These are phyloP conservation scores for Aspergillus tubingensis DNA, from an alignment of 2,329 filamentous ascomycete genomes.

Conservation along the genomic window DNA sequence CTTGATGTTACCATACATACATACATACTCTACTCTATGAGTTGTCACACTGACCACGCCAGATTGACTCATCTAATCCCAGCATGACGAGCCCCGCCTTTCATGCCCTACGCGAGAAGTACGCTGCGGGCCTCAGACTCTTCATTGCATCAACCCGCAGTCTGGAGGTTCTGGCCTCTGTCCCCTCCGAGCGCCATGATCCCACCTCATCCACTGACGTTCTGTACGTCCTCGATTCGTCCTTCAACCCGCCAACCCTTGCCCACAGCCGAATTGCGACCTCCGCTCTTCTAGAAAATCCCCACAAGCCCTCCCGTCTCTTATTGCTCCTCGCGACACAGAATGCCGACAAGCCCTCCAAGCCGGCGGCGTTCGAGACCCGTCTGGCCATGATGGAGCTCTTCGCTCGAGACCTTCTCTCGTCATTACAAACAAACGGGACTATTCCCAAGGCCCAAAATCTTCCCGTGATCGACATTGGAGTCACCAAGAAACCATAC, in stretches of 20 bases:
- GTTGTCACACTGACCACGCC: neutral
- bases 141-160: conserved; percentile 44
- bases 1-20: too few species aligned
- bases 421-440: conserved; percentile 25
- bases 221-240: conserved; percentile 67
- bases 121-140: conserved; percentile 44
- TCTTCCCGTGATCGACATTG: conserved; percentile 47
- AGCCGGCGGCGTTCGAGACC: conserved; percentile 52
- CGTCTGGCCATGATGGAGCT: conserved; percentile 52
- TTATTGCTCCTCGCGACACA: conserved; percentile 63
- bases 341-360: conserved; percentile 64
- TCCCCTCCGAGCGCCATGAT: conserved; percentile 20
- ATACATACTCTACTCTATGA: neutral
- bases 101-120: conserved; percentile 37
- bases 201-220: conserved; percentile 25
- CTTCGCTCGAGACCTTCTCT: conserved; percentile 47
- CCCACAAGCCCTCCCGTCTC: conserved; percentile 42
- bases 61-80: neutral
- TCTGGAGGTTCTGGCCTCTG: conserved; percentile 36
- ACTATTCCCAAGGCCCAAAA: conserved; percentile 13
- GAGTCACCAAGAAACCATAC: conserved; percentile 51
- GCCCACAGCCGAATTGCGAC: conserved; percentile 60
- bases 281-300: conserved; percentile 51
- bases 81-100: conserved; percentile 22
- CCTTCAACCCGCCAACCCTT: conserved; percentile 65